Evolutionary conservation across 2,329 filamentous ascomycete genomes (phyloP), one percentile per base, ranked within the genome.

Genomic region (Xylogone sp.): DNA sequence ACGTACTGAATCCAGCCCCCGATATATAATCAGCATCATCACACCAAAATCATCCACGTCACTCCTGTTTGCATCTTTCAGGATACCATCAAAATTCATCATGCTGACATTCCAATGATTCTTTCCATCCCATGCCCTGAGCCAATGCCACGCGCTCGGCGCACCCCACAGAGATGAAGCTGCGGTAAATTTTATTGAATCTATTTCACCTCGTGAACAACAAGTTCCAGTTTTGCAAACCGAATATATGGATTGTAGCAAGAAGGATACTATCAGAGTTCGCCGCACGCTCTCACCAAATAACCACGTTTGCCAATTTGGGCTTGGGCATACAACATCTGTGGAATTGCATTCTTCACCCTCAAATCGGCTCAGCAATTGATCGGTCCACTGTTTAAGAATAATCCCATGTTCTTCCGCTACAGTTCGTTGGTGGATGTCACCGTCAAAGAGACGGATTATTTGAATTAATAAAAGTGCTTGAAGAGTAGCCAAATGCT

Each of bases 371-470:
- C 24, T n/a, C 12, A 50, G 50, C 2, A 64, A 50, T 34, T 53
- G 49, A 20, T 56, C 45, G 8, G 62, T 61, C 64, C 63, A 65
- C 2, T 45, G 31, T 21, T 54, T 52, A 12, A 65, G 51, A 3
- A 57, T 53, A 3, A 49, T 42, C 19, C 60, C 56, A 18, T 57
- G 53, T 1, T 44, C 19, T 44, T 65, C 64, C 19, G 65, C 63
- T 13, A 60, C 48, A 6, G 53, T 50, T 24, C 61, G 53, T 46
- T 60, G 59, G 3, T 54, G 53, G 20, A 57, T 55, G 49, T 66
- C 59, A 9, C 62, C 61, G 45, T 66, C 64, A 43, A 66, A 67
- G 2, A 66, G 53, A n/a, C 64, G 57, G 16, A 67, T 65, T 43
- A 64, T 59, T 45, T 65, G 64, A 46, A 62, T 64, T 24, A 65